Conservation (phyloP, 441 rosid genomes). For the Lepidium campestre region DNA sequence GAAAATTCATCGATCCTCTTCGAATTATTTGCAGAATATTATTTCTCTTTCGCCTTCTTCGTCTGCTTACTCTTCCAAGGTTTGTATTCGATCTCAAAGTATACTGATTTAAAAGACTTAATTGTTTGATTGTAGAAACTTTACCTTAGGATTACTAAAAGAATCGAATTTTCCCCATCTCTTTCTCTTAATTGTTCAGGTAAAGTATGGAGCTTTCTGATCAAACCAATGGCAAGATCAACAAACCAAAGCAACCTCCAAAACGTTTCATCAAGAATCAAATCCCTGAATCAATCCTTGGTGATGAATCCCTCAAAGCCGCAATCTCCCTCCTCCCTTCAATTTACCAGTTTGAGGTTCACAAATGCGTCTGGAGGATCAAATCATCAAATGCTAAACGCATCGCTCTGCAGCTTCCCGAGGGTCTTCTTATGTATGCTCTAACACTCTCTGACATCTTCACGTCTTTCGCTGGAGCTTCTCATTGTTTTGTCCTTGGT, state of each 20-base stretch:
- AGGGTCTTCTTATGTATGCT: conserved; percentile 86
- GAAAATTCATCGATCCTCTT: background rate
- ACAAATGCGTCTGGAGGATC: conserved; percentile 80
- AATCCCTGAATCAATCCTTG: conserved; percentile 78
- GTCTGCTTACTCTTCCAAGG: background rate
- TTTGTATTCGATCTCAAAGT: background rate
- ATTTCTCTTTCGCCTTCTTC: background rate
- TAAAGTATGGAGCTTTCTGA: conserved; percentile 24
- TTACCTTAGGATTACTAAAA: background rate
- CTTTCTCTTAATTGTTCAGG: background rate
- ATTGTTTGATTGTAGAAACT: background rate
- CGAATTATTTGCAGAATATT: background rate
- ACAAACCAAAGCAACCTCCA: conserved; percentile 44
- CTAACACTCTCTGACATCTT: conserved; percentile 82
- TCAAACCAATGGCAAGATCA: background rate
- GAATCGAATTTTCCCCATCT: background rate
- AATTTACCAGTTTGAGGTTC: conserved; percentile 82
- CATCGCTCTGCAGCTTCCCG: conserved; percentile 84
- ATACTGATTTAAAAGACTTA: background rate
- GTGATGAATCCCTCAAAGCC: conserved; percentile 68
- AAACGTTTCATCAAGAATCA: conserved; percentile 79
- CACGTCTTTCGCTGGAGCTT: conserved; percentile 54
- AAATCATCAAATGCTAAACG: conserved; percentile 53
- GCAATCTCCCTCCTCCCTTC: conserved; percentile 70
- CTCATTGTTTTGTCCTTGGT: conserved; percentile 76